phyloP scores from a whole-genome alignment of 1,139 yeast genomes.

The Hemisphaericaspora subhashii region DNA sequence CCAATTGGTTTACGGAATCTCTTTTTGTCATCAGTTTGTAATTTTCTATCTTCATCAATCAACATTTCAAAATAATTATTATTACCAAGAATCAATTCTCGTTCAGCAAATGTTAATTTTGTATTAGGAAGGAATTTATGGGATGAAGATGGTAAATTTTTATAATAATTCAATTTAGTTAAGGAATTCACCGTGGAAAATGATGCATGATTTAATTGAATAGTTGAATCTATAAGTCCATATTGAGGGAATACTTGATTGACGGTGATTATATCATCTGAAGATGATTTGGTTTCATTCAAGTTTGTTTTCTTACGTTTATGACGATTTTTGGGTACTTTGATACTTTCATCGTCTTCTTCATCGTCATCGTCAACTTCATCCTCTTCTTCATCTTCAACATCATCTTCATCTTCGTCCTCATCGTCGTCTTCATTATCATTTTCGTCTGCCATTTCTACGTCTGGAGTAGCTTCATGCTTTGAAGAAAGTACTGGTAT shows the following conservation, averaged over 20 bases:
- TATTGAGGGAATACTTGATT: slow-evolving; percentile 46
- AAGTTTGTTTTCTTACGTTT: slow-evolving; percentile 2
- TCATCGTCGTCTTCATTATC: slow-evolving; percentile 8
- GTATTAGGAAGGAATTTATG: slow-evolving; percentile 28
- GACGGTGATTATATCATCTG: slow-evolving; percentile 31
- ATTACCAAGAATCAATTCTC: slow-evolving; percentile 30
- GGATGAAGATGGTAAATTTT: slow-evolving; percentile 17
- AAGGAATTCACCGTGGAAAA: slow-evolving; percentile 37
- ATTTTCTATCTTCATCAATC: slow-evolving; percentile 16
- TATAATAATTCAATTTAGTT: slow-evolving; percentile 41
- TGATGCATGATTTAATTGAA: slow-evolving; percentile 34
- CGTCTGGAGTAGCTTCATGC: neutral
- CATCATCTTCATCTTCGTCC: slow-evolving; percentile 9
- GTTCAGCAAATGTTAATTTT: slow-evolving; percentile 31
- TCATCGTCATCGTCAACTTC: slow-evolving; percentile 10
- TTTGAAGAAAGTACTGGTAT: neutral
- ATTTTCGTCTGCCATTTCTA: slow-evolving; percentile 6
- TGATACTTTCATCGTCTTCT: slow-evolving; percentile 7
- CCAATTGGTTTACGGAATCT: slow-evolving; percentile 28
- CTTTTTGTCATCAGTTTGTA: slow-evolving; percentile 11
- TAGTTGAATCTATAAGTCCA: slow-evolving; percentile 31
- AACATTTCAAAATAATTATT: slow-evolving; percentile 28
- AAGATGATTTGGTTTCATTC: slow-evolving; percentile 1
- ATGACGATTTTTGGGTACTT: slow-evolving; percentile 5
- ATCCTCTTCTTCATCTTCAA: slow-evolving; percentile 9